phyloP scores from a whole-genome alignment of 192 early-diverging fungal genomes.

The Backusella australiensis region DNA sequence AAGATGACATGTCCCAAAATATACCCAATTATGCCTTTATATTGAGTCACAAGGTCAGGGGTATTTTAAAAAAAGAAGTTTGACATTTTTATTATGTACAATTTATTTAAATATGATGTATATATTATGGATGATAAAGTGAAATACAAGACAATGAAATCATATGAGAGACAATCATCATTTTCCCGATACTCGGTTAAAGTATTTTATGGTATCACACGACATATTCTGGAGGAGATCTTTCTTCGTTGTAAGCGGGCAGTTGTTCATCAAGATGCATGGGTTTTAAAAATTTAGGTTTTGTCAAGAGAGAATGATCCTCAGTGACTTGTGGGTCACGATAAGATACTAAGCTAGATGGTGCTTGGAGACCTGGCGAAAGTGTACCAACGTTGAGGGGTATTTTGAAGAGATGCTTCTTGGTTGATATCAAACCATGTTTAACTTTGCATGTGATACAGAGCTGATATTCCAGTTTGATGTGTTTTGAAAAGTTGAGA shows the following conservation, averaged over 20 bases:
- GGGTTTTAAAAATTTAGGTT: constrained; percentile 16
- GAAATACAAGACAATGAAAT: too few relatives aligned
- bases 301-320: constrained; percentile 6
- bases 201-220: not conserved
- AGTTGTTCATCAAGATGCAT: not conserved
- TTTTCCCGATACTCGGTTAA: not conserved
- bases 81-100: not conserved
- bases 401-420: not conserved
- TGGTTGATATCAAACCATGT: constrained; percentile 5
- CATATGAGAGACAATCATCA: not conserved
- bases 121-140: not conserved
- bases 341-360: not conserved
- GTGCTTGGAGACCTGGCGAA: not conserved
- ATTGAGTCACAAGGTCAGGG: not conserved
- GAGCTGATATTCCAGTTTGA: constrained; percentile 1
- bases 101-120: not conserved
- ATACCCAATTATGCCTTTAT: not conserved
- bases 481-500: not conserved
- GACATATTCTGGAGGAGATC: not conserved
- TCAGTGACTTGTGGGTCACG: not conserved
- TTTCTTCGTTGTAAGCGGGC: constrained; percentile 2
- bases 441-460: not conserved
- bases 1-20: not conserved
- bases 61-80: not conserved
- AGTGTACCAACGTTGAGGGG: constrained; percentile 10